Evolutionary conservation across 164 flowering plant genomes (phyloP).

Genomic region (Amborella trichopoda): DNA sequence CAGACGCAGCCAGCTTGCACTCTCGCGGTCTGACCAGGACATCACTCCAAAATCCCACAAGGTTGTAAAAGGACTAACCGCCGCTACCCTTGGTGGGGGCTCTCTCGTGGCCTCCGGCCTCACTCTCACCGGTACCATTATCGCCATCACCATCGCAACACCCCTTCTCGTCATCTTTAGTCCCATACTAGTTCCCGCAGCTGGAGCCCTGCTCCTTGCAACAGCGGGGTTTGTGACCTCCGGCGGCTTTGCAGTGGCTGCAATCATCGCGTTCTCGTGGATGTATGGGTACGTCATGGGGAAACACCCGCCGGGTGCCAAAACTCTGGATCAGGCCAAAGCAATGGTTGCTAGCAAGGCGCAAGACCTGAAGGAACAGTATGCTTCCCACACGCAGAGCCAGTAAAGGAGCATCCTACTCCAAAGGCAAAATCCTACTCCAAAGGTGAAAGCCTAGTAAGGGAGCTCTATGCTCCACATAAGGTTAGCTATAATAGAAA

Average conservation of each 20-base stretch:
- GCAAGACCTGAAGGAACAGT: not conserved
- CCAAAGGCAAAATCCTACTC: too few species aligned
- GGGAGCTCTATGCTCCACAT: too few species aligned
- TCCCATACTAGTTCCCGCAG: conserved; percentile 19
- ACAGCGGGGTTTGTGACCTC: conserved; percentile 13
- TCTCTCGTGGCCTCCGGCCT: conserved; percentile 16
- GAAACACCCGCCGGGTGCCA: not conserved
- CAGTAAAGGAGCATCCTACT: too few species aligned
- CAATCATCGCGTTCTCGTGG: conserved; percentile 13
- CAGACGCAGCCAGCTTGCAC: too few species aligned
- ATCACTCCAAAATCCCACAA: conserved; percentile 2
- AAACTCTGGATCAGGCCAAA: not conserved
- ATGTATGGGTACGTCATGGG: conserved; percentile 5
- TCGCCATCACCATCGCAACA: conserved; percentile 12
- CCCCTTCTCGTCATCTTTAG: conserved; percentile 18
- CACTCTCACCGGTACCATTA: conserved; percentile 12
- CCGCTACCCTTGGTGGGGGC: conserved; percentile 12
- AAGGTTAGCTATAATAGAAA: too few species aligned
- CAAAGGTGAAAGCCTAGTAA: too few species aligned
- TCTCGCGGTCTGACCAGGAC: too few species aligned
- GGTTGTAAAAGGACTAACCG: conserved; percentile 13
- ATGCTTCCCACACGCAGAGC: not conserved
- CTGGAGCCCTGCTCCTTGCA: conserved; percentile 7
- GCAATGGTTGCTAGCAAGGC: not conserved
- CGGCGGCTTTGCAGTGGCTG: conserved; percentile 12